Evolutionary conservation across 2,329 filamentous ascomycete species (phyloP), one percentile per base, ranked within the genome.

Genomic region (Aspergillus pseudotamarii): DNA sequence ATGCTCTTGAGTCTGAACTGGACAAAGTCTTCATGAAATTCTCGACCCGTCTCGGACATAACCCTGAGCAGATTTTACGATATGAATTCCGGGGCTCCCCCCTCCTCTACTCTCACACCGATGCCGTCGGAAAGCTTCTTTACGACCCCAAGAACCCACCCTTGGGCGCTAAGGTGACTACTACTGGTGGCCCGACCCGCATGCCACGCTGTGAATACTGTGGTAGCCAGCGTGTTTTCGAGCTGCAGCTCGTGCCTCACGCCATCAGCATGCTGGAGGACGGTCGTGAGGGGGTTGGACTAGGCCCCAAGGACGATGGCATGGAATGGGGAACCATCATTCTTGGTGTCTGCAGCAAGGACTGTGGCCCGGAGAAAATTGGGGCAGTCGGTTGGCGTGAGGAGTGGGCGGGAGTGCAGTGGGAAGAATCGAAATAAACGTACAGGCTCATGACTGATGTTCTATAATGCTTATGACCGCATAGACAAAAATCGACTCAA

Each of bases 311-410:
- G 60, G 78, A 81, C 80, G 85, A 96, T 82, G 95, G 94, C 0
- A 99, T 99, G 95, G 95, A 99, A 73, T 99, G 95, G 95, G 94
- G 94, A 0, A 98, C 93, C 0, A 86, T 99, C 10, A 88, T 99
- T 62, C 82, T 98, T 43, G 93, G 88, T 0, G 93, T 96, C 9
- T 99, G 95, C 76, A 87, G 85, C 68, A 86, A 80, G 73, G 92
- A 98, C 76, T 98, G 95, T 75, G 86, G 88, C 6, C 85, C 86
- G 0, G 84, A 88, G 8, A 77, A 79, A 14, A 81, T 84, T 41
- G 91, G 88, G 0, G 84, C 88, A 72, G 86, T 89, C 0, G 92
- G 89, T 1, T 98, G 96, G 79, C 73, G 93, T 21, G 95, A 98
- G 82, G 95, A 99, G 79, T 99, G 95, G 94, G 89, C 87, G n/a